These are phyloP conservation scores for Yamadazyma mexicana DNA, from an alignment of 1,139 yeast species.

Conservation along the genomic window DNA sequence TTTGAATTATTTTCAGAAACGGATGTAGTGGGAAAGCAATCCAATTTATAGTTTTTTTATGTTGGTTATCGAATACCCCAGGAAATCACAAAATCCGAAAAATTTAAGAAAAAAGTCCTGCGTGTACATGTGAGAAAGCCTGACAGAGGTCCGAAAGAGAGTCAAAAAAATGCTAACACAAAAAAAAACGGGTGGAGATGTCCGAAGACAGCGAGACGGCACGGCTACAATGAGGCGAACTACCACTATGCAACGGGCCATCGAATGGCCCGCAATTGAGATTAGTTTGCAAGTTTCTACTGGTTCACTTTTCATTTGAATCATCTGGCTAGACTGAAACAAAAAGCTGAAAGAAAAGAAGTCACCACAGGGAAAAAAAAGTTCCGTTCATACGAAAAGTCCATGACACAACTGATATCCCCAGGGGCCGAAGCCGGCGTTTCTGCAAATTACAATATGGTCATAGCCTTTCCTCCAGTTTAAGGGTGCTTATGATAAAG, in stretches of 20 bases:
- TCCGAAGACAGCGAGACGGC: neutral
- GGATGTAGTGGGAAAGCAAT: conserved; percentile 21
- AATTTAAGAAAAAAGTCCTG: neutral
- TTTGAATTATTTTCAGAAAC: too few species aligned
- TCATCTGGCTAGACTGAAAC: too few species aligned
- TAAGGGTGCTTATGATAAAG: neutral
- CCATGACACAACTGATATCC: too few species aligned
- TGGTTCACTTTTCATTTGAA: too few species aligned
- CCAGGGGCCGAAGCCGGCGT: conserved; percentile 6
- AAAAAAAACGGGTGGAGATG: neutral
- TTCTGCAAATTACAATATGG: neutral
- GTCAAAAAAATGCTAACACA: conserved; percentile 3
- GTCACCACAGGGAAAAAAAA: too few species aligned
- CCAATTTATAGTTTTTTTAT: conserved; percentile 18
- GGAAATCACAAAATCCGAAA: conserved; percentile 8
- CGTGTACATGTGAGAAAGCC: conserved; percentile 8
- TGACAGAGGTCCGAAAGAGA: conserved; percentile 7
- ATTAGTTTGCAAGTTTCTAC: neutral
- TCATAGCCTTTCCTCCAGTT: neutral
- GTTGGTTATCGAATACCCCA: conserved; percentile 11
- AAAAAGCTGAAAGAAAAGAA: too few species aligned
- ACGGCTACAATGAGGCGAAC: too few species aligned
- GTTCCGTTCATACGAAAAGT: conserved; percentile 14
- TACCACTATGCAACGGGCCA: neutral
- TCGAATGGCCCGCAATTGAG: neutral